Base-by-base conservation (phyloP, 2,329 filamentous ascomycete genomes). In the Colletotrichum tabaci region DNA sequence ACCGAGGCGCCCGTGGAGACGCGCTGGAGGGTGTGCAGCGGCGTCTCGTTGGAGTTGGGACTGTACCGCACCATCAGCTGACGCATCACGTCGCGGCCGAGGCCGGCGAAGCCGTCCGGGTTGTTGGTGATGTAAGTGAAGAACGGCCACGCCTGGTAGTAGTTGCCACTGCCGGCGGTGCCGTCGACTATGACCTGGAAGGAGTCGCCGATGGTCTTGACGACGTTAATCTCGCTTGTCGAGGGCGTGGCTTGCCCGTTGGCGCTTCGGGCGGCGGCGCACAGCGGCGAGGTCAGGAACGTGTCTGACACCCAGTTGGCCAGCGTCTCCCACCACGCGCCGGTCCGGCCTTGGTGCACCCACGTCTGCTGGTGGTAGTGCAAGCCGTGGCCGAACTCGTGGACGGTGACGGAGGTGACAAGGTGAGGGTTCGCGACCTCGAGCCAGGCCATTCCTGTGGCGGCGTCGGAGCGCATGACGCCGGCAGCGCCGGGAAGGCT, bases 141-240 rank as follows among this genome's bases (percentile, higher is more conserved):
- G 72, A 88, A 86, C 0, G 86, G 86, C 84, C 85, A 88, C 2
- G 85, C 83, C 71, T 87, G 80, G 77, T 88, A 87, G 75, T 87
- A 84, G 77, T 88, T 88, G 16, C 83, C 85, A 3, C 78, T 77
- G 38, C 78, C 76, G 0, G 75, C 71, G 0, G 82, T 79, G 3
- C 26, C 26, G 26, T 30, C 26, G 26, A 30, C 26, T 30, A 30
- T 30, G 26, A 30, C 83, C 70, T 86, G 85, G 76, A 80, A 83
- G 5, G 84, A 84, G 72, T 86, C 82, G 0, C 83, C 79, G 8
- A 87, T 83, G 16, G 84, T 79, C 74, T 86, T 87, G 40, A 77
- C 77, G 0, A 86, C 78, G 30, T 85, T 79, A 46, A 86, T 84
- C 3, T 84, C 74, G 0, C 83, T 83, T 0, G 42, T 44, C 16